phyloP scores from a whole-genome alignment of 805 yeast species.

The Brettanomyces sp. region DNA sequence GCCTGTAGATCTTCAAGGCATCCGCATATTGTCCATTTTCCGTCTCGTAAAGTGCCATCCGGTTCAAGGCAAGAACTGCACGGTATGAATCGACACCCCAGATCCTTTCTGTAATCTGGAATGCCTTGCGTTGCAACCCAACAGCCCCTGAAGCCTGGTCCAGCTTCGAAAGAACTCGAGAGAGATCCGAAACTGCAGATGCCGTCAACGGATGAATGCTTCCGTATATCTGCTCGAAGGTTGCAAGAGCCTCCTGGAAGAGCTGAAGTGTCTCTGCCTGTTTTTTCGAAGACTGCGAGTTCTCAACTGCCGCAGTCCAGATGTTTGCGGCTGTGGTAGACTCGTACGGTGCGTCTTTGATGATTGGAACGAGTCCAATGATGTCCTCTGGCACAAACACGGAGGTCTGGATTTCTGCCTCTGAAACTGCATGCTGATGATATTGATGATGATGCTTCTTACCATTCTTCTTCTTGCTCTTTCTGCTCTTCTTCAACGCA shows the following conservation, averaged over 20 bases:
- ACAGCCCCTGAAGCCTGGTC: constrained; percentile 52
- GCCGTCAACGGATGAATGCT: constrained; percentile 72
- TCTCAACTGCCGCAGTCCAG: constrained; percentile 46
- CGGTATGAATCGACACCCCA: constrained; percentile 76
- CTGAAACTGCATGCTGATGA: constrained; percentile 11
- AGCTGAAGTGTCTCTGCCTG: constrained; percentile 52
- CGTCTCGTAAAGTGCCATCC: constrained; percentile 66
- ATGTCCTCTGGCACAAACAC: constrained; percentile 57
- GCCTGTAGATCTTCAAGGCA: constrained; percentile 51
- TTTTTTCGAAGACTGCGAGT: constrained; percentile 25
- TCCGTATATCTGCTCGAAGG: constrained; percentile 81
- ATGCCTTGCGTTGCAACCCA: constrained; percentile 56
- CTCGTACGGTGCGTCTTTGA: constrained; percentile 61
- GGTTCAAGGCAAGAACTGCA: constrained; percentile 59
- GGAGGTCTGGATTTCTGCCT: constrained; percentile 14
- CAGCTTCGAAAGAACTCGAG: constrained; percentile 56
- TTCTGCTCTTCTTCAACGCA: constrained; percentile 9
- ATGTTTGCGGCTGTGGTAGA: constrained; percentile 68
- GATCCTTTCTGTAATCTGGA: constrained; percentile 68
- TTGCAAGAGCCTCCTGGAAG: constrained; percentile 58
- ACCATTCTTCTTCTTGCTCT: constrained; percentile 22
- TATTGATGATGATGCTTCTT: constrained; percentile 10
- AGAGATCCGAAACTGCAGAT: constrained; percentile 52
- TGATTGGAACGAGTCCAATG: constrained; percentile 59
- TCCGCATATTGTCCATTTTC: constrained; percentile 48